These are phyloP conservation scores for Annulohypoxylon nitens DNA, from an alignment of 495 filamentous ascomycete species.

Conservation along the genomic window DNA sequence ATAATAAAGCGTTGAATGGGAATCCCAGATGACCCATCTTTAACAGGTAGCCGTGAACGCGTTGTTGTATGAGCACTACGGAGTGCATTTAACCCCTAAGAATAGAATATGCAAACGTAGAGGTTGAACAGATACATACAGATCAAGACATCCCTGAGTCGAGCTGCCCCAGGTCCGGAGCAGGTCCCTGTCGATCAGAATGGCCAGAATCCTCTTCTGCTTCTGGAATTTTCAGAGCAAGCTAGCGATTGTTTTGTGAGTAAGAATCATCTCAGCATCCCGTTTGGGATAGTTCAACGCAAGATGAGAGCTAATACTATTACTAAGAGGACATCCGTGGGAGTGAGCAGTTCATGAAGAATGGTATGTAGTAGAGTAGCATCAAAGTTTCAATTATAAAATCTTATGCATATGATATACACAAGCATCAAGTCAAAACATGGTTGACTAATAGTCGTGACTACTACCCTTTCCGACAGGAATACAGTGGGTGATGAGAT, in stretches of 20 bases:
- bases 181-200: neutral
- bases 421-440: neutral
- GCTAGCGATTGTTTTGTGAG: neutral
- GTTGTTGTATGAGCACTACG: neutral
- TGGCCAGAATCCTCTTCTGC: neutral
- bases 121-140: neutral
- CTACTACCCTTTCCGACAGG: neutral
- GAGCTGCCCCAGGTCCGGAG: neutral
- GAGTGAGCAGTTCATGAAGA: neutral
- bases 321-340: neutral
- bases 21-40: neutral
- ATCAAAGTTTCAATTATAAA: neutral
- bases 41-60: neutral
- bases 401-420: slow-evolving; percentile 4
- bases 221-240: neutral
- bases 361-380: slow-evolving; percentile 4
- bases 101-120: neutral
- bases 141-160: neutral
- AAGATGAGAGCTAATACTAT: neutral
- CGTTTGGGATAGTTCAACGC: neutral
- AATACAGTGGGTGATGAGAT: slow-evolving; percentile 1
- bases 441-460: neutral
- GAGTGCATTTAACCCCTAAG: neutral
- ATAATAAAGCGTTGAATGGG: neutral
- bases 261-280: neutral